Evolutionary conservation across 164 flowering plant genomes (phyloP).

Genomic region (Cinnamomum micranthum): DNA sequence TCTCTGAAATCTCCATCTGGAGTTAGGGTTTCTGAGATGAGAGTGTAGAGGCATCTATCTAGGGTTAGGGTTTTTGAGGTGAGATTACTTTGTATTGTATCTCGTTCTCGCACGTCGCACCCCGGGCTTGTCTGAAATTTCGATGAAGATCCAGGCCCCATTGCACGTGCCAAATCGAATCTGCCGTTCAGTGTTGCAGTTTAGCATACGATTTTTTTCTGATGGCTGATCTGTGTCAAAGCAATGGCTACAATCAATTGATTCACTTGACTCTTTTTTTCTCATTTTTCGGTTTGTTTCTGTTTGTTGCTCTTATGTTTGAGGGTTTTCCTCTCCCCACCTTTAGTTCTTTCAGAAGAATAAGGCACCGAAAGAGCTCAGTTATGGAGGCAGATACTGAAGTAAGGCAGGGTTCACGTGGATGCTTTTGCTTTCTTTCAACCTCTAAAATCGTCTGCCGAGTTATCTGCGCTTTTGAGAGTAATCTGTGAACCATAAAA

Average conservation of each 20-base stretch:
- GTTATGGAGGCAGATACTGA: constrained; percentile 64
- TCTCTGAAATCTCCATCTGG: no score
- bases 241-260: constrained; percentile 33
- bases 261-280: neutral
- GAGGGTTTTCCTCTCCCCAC: constrained; percentile 43
- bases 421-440: constrained; percentile 28
- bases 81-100: neutral
- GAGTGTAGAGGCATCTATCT: no score
- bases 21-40: no score
- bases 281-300: neutral
- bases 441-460: constrained; percentile 58
- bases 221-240: constrained; percentile 75
- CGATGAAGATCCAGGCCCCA: constrained; percentile 69
- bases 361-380: constrained; percentile 29
- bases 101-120: constrained; percentile 53
- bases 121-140: constrained; percentile 77
- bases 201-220: constrained; percentile 23
- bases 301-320: neutral
- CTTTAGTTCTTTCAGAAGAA: constrained; percentile 50
- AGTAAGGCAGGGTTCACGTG: constrained; percentile 54
- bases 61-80: no score
- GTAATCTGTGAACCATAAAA: constrained; percentile 55
- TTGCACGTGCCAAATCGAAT: constrained; percentile 44
- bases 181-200: constrained; percentile 78
- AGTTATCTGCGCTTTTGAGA: constrained; percentile 93